phyloP scores from a whole-genome alignment of 306 rosid genomes.

The Calophaca sinica region DNA sequence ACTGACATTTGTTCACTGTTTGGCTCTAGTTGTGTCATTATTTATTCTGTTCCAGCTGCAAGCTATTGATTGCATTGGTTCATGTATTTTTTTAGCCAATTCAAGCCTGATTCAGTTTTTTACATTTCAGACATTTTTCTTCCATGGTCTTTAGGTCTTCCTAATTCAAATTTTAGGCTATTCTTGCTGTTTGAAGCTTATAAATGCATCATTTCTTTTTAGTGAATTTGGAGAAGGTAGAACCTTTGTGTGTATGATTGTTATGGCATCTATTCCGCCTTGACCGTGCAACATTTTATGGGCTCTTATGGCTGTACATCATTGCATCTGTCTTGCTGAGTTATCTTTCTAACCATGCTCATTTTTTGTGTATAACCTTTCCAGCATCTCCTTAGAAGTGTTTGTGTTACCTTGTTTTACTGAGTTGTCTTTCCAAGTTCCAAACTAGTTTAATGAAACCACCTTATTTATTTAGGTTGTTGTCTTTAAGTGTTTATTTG shows the following conservation, averaged over 20 bases:
- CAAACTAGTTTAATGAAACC: not conserved
- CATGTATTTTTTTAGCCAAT: not conserved
- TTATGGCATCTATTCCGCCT: not conserved
- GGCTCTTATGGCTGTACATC: not conserved
- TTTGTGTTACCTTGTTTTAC: not conserved
- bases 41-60: constrained; percentile 2
- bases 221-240: not conserved
- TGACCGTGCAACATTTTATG: not conserved
- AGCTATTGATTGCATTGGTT: not conserved
- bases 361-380: not conserved
- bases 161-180: constrained; percentile 4
- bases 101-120: constrained; percentile 9
- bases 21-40: not conserved
- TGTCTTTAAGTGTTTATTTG: constrained; percentile 2
- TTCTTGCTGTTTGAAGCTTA: not conserved
- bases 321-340: constrained; percentile 1
- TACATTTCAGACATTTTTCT: not conserved
- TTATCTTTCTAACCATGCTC: not conserved
- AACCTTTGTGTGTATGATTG: constrained; percentile 4
- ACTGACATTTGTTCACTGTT: not conserved
- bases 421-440: no score
- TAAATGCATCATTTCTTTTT: not conserved
- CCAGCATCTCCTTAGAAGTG: constrained; percentile 9
- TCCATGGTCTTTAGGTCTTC: constrained; percentile 1
- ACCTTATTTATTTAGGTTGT: not conserved